A percentile compares a stretch with the other conserved stretches of the same genome.
Conservation (phyloP, 495 filamentous ascomycete species). For the Aspergillus asperescens region DNA sequence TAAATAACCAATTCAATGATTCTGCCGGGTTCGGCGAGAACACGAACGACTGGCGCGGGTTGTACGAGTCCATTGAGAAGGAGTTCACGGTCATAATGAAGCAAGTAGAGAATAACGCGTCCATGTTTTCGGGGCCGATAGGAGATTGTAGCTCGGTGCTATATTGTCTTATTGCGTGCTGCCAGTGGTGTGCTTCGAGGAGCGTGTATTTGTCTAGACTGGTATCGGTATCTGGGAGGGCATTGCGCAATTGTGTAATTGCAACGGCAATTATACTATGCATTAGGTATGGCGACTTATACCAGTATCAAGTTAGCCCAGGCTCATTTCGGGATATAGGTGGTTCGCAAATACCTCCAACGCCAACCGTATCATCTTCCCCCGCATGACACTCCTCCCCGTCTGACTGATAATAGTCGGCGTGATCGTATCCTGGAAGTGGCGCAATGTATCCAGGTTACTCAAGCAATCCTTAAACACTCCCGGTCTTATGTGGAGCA, state of each 20-base stretch:
- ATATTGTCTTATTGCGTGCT: slow-evolving; percentile 38
- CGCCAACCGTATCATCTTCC: slow-evolving; percentile 34
- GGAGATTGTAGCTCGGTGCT: slow-evolving; percentile 25
- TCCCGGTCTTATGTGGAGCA: slow-evolving; percentile 14
- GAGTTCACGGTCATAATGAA: slow-evolving; percentile 36
- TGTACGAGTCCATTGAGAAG: slow-evolving; percentile 33
- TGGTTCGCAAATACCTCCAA: slow-evolving; percentile 26
- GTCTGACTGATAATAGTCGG: slow-evolving; percentile 19
- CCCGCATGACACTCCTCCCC: slow-evolving; percentile 25
- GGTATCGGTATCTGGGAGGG: slow-evolving; percentile 22
- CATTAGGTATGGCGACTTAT: slow-evolving; percentile 45
- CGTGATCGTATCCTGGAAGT: slow-evolving; percentile 31
- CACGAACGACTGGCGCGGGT: slow-evolving; percentile 41
- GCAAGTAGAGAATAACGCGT: slow-evolving; percentile 41
- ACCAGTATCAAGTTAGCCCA: slow-evolving; percentile 5
- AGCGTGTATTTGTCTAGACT: slow-evolving; percentile 20
- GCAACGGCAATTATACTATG: slow-evolving; percentile 41
- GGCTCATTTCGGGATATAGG: background rate
- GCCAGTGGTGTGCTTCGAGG: slow-evolving; percentile 42
- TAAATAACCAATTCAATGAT: slow-evolving; percentile 38
- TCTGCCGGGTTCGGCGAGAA: slow-evolving; percentile 26
- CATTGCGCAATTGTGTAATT: slow-evolving; percentile 36
- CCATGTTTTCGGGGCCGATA: slow-evolving; percentile 35
- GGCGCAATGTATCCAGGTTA: slow-evolving; percentile 28
- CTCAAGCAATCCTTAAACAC: slow-evolving; percentile 1